Conservation (phyloP, 805 yeast species). For the Candida namnaoensis region DNA sequence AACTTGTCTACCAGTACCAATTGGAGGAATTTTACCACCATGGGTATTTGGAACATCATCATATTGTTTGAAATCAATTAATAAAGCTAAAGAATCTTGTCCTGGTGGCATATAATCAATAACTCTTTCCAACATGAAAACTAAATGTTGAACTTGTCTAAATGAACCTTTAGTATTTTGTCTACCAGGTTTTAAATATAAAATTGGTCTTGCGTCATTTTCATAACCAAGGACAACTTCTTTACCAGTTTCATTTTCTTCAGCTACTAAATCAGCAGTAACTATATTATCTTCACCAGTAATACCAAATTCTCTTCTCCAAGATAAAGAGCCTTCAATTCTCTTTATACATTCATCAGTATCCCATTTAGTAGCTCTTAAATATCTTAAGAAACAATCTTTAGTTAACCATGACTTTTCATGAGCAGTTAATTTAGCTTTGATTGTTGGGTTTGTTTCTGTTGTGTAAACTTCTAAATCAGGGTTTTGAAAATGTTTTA, state of each 20-base stretch:
- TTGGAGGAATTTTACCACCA: constrained; percentile 70
- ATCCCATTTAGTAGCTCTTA: constrained; percentile 92
- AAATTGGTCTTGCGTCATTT: constrained; percentile 82
- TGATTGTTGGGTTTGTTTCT: not conserved
- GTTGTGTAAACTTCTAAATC: not conserved
- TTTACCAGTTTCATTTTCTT: constrained; percentile 87
- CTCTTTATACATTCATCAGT: constrained; percentile 62
- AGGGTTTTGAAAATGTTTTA: constrained; percentile 47
- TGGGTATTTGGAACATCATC: constrained; percentile 41
- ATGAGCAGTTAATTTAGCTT: constrained; percentile 10
- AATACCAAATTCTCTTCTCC: constrained; percentile 94
- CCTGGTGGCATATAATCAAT: constrained; percentile 95
- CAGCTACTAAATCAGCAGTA: constrained; percentile 43
- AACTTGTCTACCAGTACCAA: constrained; percentile 85
- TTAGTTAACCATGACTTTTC: constrained; percentile 92
- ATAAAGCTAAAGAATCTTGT: constrained; percentile 84
- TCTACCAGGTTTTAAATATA: constrained; percentile 88
- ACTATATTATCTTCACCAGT: constrained; percentile 42
- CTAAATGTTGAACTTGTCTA: constrained; percentile 93
- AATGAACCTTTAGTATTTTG: constrained; percentile 89
- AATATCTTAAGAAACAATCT: constrained; percentile 84
- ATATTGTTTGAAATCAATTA: constrained; percentile 87
- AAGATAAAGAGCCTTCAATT: constrained; percentile 67
- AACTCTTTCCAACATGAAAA: constrained; percentile 84
- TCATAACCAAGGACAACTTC: constrained; percentile 89